These are phyloP conservation scores for Melanopsichium pennsylvanicum DNA, from an alignment of 1,284 basidiomycete species.

Conservation along the genomic window DNA sequence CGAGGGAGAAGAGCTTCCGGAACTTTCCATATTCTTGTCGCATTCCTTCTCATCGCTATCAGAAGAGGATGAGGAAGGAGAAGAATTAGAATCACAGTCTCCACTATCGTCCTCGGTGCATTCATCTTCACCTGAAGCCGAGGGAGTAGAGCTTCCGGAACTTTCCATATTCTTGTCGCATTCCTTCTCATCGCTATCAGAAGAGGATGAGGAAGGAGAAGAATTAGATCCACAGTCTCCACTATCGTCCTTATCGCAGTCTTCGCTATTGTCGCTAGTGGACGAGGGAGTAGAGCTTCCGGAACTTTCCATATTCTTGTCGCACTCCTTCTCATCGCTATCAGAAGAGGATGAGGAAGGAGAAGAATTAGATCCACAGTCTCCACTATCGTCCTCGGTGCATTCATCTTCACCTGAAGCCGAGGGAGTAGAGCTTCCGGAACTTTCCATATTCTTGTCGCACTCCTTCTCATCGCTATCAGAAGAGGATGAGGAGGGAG, in stretches of 20 bases:
- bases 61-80: neutral
- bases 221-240: neutral
- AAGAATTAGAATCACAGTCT: neutral
- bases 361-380: neutral
- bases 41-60: too few species aligned
- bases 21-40: too few species aligned
- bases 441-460: too few species aligned
- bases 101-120: neutral
- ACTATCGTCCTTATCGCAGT: slow-evolving; percentile 1
- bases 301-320: too few species aligned
- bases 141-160: too few species aligned
- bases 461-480: too few species aligned
- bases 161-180: slow-evolving; percentile 4
- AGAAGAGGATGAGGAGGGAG: neutral
- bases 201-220: neutral
- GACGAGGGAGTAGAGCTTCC: too few species aligned
- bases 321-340: too few species aligned
- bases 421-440: too few species aligned
- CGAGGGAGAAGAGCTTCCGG: too few species aligned
- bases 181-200: neutral
- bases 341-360: neutral
- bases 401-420: too few species aligned
- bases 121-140: neutral
- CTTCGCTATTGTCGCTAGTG: neutral
- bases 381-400: neutral